Base-by-base conservation (phyloP, 169 alveolate genomes). In the Theileria annulata region DNA sequence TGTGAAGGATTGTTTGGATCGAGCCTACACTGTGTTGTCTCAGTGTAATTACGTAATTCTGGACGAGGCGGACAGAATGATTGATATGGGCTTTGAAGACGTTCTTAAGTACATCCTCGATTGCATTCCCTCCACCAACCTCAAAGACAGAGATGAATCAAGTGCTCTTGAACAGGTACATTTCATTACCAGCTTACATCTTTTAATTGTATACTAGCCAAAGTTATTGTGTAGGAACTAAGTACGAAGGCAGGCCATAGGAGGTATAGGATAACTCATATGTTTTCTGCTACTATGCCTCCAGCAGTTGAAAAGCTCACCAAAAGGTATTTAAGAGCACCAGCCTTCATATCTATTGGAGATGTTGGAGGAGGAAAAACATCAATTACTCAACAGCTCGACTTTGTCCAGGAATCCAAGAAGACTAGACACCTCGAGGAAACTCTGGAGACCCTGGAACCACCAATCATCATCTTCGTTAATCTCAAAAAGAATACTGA, bases 41-140 rank as follows among this genome's bases (percentile, higher is more conserved):
- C 96, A 96, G 77, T 96, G 99, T 80, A 92, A 93, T 74, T 97
- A 95, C 84, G 96, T 97, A 21, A 94, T 97, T 13, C 85, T 98
- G 21, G 99, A 98, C 87, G 99, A 98, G 79, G 99, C 99, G 5
- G 99, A 98, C 85, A 71, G 97, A 19, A 96, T 97, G 99, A 93
- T 98, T 66, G 99, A 97, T 82, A 87, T 96, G 96, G 99, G 99
- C 33, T 96, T 97, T 86, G 99, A 97, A 85, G 98, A 95, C 28
- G 93, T 95, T 64, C 98, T 97, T 3, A 96, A 95, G 70, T 91
- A 87, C 37, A 96, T 97, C 31, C 80, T 98, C 51, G 97, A 93
- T 69, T 92, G 94, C 62, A 94, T 95, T 17, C 97, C 96, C 27
- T 86, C 96, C 8, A 74, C 96, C 3, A 88, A 92, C 64, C 86